Evolutionary conservation across 306 rosid species (phyloP).

Genomic region (Cucumis sativus): DNA sequence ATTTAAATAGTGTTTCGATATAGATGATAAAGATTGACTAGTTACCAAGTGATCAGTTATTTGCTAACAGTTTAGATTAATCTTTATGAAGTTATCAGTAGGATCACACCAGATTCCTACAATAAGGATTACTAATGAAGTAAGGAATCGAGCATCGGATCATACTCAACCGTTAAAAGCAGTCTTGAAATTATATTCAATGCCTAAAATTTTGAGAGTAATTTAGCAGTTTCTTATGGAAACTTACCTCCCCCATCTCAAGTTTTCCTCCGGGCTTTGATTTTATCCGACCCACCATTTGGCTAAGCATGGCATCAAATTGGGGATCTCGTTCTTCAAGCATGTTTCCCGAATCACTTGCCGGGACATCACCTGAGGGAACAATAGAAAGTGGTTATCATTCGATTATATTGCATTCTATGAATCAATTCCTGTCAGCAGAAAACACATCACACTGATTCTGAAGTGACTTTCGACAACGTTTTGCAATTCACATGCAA

Average conservation of each 20-base stretch:
- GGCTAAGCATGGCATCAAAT: constrained; percentile 80
- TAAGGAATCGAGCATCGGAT: background rate
- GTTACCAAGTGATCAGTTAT: background rate
- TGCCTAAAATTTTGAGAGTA: background rate
- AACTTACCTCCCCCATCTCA: constrained; percentile 94
- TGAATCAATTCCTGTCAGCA: background rate
- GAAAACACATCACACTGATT: background rate
- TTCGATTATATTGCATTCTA: background rate
- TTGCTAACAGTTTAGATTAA: background rate
- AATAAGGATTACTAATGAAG: background rate
- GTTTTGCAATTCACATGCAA: background rate
- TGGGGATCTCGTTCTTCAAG: constrained; percentile 69
- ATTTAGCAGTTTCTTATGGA: background rate
- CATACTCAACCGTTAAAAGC: background rate
- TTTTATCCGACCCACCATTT: constrained; percentile 69
- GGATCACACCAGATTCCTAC: background rate
- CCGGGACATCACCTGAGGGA: constrained; percentile 33
- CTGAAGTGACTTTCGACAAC: background rate
- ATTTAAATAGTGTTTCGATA: background rate
- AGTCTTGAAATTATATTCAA: background rate
- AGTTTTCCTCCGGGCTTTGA: constrained; percentile 82
- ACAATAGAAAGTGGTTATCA: constrained; percentile 17
- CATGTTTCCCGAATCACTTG: constrained; percentile 33
- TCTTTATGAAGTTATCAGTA: background rate
- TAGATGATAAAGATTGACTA: background rate